A percentile compares a stretch with the other conserved stretches of the same genome.
Conservation (phyloP, 2,329 filamentous ascomycete genomes). For the Calycina herbarum region DNA sequence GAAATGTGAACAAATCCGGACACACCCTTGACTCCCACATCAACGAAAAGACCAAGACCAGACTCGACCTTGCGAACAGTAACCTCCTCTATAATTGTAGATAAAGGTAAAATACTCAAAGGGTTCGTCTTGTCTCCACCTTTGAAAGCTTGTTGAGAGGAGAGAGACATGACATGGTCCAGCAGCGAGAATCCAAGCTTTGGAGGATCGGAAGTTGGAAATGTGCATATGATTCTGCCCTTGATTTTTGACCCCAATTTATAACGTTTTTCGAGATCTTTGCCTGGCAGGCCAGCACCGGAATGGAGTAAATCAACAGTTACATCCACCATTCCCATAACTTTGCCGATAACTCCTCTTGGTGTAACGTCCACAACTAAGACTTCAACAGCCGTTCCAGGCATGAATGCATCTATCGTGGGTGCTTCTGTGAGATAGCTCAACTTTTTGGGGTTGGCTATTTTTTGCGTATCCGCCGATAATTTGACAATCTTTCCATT, state of each 20-base stretch:
- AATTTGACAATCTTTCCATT: conserved; percentile 86
- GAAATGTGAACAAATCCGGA: conserved; percentile 95
- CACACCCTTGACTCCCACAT: conserved; percentile 65
- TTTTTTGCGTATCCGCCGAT: conserved; percentile 68
- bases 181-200: conserved; percentile 88
- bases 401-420: conserved; percentile 85
- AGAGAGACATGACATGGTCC: conserved; percentile 74
- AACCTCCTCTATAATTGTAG: conserved; percentile 73
- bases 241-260: conserved; percentile 83
- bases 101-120: conserved; percentile 64
- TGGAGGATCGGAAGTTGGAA: conserved; percentile 73
- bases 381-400: conserved; percentile 86
- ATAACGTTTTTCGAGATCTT: conserved; percentile 74
- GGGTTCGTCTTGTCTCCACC: conserved; percentile 49
- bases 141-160: conserved; percentile 44
- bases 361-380: conserved; percentile 74
- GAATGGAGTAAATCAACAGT: conserved; percentile 92
- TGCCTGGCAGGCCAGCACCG: conserved; percentile 67
- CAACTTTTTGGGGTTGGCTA: conserved; percentile 64
- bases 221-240: conserved; percentile 84
- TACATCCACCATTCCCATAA: conserved; percentile 87
- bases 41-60: conserved; percentile 78
- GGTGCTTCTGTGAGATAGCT: conserved; percentile 73
- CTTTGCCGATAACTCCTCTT: conserved; percentile 81
- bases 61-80: conserved; percentile 78